phyloP scores from a whole-genome alignment of 2,329 filamentous ascomycete genomes.

The Hawksworthiomyces lignivorus region DNA sequence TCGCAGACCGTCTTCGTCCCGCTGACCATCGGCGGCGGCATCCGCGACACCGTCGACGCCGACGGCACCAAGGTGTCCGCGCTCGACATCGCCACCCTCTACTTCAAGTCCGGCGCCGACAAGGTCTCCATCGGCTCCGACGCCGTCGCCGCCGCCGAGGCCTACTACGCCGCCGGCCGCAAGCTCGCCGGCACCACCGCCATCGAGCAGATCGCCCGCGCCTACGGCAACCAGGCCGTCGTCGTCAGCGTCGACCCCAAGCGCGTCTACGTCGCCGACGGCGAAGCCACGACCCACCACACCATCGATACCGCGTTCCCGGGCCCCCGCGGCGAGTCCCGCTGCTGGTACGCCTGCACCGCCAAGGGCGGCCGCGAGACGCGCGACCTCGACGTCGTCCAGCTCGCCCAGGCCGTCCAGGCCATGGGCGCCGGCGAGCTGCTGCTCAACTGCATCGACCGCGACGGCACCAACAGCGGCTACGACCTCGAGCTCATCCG shows the following conservation, averaged over 20 bases:
- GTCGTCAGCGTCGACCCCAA: conserved; percentile 94
- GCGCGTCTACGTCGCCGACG: conserved; percentile 73
- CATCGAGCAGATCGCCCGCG: conserved; percentile 88
- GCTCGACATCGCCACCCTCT: conserved; percentile 88
- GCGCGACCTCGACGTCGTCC: conserved; percentile 85
- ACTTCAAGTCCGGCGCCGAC: conserved; percentile 94
- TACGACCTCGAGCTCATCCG: conserved; percentile 89
- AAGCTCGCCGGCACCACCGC: conserved; percentile 73
- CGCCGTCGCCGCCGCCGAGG: conserved; percentile 85
- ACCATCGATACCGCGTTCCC: conserved; percentile 62
- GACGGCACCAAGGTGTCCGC: conserved; percentile 83
- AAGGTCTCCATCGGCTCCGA: conserved; percentile 97
- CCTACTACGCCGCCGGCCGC: conserved; percentile 68
- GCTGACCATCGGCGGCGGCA: conserved; percentile 89
- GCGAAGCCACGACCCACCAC: conserved; percentile 63
- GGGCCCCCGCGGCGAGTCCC: conserved; percentile 68
- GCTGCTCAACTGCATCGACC: conserved; percentile 94
- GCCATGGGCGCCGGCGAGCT: conserved; percentile 95
- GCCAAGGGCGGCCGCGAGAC: conserved; percentile 92
- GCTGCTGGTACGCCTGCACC: conserved; percentile 97
- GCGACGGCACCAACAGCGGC: conserved; percentile 86
- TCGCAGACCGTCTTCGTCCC: conserved; percentile 93
- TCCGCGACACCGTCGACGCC: conserved; percentile 83
- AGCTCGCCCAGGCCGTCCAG: conserved; percentile 82
- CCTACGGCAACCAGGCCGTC: conserved; percentile 94